Evolutionary conservation across 345 rosid genomes (phyloP), one percentile per base, ranked within the genome.

Genomic region (Camelina laxa): DNA sequence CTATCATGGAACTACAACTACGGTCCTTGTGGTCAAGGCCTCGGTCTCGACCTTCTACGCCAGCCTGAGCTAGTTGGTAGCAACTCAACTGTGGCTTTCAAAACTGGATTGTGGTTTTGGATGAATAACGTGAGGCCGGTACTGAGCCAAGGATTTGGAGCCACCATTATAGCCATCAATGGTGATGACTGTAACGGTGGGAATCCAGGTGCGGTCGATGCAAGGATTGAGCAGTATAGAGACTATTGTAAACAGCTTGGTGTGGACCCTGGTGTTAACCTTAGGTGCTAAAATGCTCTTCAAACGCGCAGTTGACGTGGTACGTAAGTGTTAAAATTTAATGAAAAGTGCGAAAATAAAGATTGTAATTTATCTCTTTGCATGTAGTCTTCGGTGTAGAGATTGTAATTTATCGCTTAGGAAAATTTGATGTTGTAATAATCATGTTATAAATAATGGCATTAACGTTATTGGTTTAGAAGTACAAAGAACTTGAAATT

Each of bases 1-100:
- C 66, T 87, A 47, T 30, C 91, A 22, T 81, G 87, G 84, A 87
- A 87, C 76, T 82, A 76, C 69, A 87, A 85, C 72, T 87, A 87
- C 54, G 87, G 91, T 6, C n/a, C 80, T 0, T 84, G 85, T 9
- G 89, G 91, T 8, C 21, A 60, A 2, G 69, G 53, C 66, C 62
- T 87, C 5, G 17, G 16, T 12, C 75, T 87, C 11, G 57, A 81
- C 31, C 80, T 81, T 11, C 68, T 85, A 21, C 22, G 50, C 53
- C 55, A 84, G 48, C 91, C 91, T 0, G 89, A 82, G 41, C 77
- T 65, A 0, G 89, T 84, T 6, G 79, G 81, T 41, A 80, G 54
- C 15, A 79, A 82, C 75, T 63, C 80, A 4, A 41, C 31, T 30
- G 61, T 80, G 36, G 79, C 91, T 6, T 87, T 85, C 72, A 66